These are phyloP conservation scores for Glebionis coronaria DNA, from an alignment of 129 eudicot species.

Conservation along the genomic window DNA sequence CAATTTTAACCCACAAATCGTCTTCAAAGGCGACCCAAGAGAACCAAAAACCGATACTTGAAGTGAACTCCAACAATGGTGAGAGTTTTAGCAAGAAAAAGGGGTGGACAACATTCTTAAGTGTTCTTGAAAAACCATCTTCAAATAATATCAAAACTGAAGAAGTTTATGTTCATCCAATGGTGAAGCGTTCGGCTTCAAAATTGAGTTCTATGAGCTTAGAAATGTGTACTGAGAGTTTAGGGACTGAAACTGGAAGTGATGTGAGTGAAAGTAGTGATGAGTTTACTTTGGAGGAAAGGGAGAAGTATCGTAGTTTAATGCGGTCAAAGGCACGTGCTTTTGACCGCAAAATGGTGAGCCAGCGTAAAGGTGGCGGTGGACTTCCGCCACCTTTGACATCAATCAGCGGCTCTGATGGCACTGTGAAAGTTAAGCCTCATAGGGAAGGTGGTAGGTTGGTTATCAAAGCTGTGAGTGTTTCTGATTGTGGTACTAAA, in stretches of 20 bases:
- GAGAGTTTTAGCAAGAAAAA: constrained; percentile 28
- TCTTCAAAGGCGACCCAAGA: constrained; percentile 29
- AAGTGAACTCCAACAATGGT: constrained; percentile 11
- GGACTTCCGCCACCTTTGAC: constrained; percentile 80
- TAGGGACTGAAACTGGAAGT: constrained; percentile 80
- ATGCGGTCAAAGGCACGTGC: constrained; percentile 20
- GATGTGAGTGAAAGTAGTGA: constrained; percentile 42
- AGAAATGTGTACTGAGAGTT: constrained; percentile 95
- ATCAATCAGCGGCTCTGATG: constrained; percentile 56
- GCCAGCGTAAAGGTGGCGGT: constrained; percentile 2
- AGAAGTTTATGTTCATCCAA: constrained; percentile 67
- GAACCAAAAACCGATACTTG: constrained; percentile 22
- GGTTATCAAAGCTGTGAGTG: constrained; percentile 56
- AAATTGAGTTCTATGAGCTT: constrained; percentile 68
- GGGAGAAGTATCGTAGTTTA: constrained; percentile 24
- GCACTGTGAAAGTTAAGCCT: constrained; percentile 52
- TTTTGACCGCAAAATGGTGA: constrained; percentile 30
- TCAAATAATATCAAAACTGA: constrained; percentile 18
- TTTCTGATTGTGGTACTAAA: constrained; percentile 33
- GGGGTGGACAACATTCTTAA: constrained; percentile 42
- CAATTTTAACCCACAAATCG: constrained; percentile 26
- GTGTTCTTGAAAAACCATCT: constrained; percentile 39
- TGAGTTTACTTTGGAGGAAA: constrained; percentile 35
- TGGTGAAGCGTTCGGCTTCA: constrained; percentile 49
- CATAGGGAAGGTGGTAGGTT: constrained; percentile 75